Conservation (phyloP, 2,329 filamentous ascomycete genomes). For the Alternaria triticina region DNA sequence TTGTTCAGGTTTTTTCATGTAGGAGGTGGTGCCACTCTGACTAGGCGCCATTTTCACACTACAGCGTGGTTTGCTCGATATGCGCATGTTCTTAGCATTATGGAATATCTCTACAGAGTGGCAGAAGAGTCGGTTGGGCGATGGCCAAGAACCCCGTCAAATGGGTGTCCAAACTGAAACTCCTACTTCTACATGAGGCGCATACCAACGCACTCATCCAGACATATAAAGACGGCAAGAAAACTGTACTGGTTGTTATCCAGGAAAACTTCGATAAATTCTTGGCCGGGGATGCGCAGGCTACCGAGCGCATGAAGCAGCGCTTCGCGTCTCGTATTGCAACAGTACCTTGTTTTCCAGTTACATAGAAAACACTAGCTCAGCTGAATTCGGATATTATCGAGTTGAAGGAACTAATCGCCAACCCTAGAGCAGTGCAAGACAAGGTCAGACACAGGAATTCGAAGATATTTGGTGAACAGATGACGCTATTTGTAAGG, state of each 20-base stretch:
- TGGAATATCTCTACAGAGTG: neutral
- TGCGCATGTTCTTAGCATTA: neutral
- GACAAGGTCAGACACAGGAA: neutral
- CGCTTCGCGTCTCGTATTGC: no score
- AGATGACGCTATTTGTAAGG: neutral
- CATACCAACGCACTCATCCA: neutral
- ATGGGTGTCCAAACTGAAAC: neutral
- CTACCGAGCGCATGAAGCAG: neutral
- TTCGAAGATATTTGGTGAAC: neutral
- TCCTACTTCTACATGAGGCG: neutral
- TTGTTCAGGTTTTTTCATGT: neutral
- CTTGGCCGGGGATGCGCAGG: neutral
- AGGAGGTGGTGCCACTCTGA: neutral
- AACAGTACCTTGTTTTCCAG: no score
- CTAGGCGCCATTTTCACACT: neutral
- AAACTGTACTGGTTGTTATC: neutral
- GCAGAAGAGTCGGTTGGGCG: neutral
- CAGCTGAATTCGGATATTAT: neutral
- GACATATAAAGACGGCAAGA: accelerated
- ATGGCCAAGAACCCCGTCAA: neutral
- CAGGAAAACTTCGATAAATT: neutral
- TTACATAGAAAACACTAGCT: neutral
- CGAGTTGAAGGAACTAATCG: neutral
- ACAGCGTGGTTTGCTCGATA: neutral
- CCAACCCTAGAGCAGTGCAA: no score